phyloP scores from a whole-genome alignment of 306 rosid genomes.

The Castanospermum australe region DNA sequence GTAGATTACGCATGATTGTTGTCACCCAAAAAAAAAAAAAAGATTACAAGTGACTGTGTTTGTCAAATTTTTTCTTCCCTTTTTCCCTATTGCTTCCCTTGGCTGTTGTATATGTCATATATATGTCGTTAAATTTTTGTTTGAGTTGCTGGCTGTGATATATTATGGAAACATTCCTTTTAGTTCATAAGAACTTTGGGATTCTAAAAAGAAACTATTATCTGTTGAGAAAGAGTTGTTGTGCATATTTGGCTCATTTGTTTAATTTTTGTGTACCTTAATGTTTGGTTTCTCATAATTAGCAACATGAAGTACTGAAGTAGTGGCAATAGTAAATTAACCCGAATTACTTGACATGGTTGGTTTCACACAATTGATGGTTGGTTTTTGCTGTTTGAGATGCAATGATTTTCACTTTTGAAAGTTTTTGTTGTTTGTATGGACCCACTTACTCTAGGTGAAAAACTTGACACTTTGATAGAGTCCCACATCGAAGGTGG shows the following conservation, averaged over 20 bases:
- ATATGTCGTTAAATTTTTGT: background rate
- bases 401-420: background rate
- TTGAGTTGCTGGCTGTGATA: conserved; percentile 10
- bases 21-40: no score
- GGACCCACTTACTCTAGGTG: no score
- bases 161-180: background rate
- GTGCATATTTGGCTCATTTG: background rate
- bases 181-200: background rate
- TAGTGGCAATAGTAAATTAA: background rate
- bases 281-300: background rate
- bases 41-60: no score
- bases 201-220: background rate
- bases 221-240: background rate
- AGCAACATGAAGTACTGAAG: background rate
- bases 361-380: background rate
- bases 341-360: background rate
- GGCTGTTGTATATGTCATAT: conserved; percentile 3
- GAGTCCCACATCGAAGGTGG: no score
- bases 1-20: background rate
- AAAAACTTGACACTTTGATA: no score
- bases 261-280: background rate
- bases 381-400: background rate
- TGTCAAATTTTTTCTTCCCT: background rate
- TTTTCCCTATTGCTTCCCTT: background rate
- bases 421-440: no score